phyloP scores from a whole-genome alignment of 192 early-diverging fungal genomes.

The Dissophora globulifera region DNA sequence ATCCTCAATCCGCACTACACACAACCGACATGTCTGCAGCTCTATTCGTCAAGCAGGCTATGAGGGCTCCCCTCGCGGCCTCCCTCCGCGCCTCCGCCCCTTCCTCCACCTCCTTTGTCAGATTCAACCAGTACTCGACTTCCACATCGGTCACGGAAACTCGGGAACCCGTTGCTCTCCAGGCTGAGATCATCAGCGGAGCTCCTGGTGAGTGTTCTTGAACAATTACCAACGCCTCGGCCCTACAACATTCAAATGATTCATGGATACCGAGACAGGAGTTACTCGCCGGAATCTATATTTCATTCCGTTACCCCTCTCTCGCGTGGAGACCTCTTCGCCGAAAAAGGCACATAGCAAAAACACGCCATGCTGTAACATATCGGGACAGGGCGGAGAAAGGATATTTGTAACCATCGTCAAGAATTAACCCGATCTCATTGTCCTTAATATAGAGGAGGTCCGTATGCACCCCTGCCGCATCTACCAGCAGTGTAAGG shows the following conservation, averaged over 20 bases:
- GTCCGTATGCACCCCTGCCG: constrained; percentile 80
- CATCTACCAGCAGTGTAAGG: constrained; percentile 85
- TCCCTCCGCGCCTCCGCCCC: constrained; percentile 3
- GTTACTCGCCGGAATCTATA: neutral
- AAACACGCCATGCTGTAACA: no score
- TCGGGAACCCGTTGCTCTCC: constrained; percentile 29
- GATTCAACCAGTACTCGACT: constrained; percentile 19
- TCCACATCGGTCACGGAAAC: constrained; percentile 44
- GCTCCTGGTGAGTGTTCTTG: constrained; percentile 44
- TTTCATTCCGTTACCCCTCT: no score
- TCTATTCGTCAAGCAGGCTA: constrained; percentile 35
- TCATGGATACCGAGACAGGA: no score
- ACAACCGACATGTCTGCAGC: constrained; percentile 34
- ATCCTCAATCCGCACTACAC: neutral
- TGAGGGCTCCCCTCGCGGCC: constrained; percentile 23
- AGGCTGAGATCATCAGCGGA: constrained; percentile 53
- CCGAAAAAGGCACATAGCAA: no score
- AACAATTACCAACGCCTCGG: no score
- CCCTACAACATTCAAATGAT: no score
- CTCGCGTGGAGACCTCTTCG: no score
- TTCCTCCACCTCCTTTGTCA: constrained; percentile 4
- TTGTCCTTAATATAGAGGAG: constrained; percentile 49
- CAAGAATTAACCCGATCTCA: no score
- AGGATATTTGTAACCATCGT: no score
- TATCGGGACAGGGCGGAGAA: no score